Evolutionary conservation across 192 early-diverging fungal genomes (phyloP).

Genomic region (Mortierella claussenii): DNA sequence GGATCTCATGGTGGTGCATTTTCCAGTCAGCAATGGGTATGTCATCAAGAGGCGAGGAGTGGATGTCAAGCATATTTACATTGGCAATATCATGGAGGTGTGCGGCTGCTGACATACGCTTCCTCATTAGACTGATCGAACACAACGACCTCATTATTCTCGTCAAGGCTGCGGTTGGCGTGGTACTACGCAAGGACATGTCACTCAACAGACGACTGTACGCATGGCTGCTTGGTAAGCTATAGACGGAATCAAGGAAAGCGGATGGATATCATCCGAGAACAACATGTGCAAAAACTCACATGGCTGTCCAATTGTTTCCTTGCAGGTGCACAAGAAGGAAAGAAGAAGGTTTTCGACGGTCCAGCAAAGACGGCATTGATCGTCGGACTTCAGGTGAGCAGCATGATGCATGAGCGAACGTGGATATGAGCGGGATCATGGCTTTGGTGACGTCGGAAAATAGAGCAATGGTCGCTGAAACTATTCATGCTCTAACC

Average conservation of each 20-base stretch:
- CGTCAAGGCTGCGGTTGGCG: slow-evolving; percentile 76
- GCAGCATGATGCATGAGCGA: not conserved
- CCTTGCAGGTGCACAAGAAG: slow-evolving; percentile 51
- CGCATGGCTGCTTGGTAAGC: slow-evolving; percentile 82
- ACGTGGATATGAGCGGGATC: not conserved
- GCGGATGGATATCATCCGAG: not conserved
- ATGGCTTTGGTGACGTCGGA: not conserved
- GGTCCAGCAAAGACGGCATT: slow-evolving; percentile 62
- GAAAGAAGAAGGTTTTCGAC: slow-evolving; percentile 59
- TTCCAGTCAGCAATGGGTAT: slow-evolving; percentile 69
- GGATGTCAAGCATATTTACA: too few relatives aligned
- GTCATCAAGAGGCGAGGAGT: too few relatives aligned
- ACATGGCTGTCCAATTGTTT: not conserved
- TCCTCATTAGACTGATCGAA: slow-evolving; percentile 63
- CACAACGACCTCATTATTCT: slow-evolving; percentile 74
- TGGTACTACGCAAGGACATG: slow-evolving; percentile 93
- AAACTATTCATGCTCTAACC: too few relatives aligned
- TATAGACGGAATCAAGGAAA: not conserved
- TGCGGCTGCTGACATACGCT: not conserved
- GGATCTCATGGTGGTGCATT: slow-evolving; percentile 82
- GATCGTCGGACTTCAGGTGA: slow-evolving; percentile 65
- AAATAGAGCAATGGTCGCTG: too few relatives aligned
- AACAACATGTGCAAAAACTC: not conserved
- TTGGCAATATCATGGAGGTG: too few relatives aligned
- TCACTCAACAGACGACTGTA: slow-evolving; percentile 93